Conservation (phyloP, 2,329 filamentous ascomycete genomes). For the Talaromyces sp. region DNA sequence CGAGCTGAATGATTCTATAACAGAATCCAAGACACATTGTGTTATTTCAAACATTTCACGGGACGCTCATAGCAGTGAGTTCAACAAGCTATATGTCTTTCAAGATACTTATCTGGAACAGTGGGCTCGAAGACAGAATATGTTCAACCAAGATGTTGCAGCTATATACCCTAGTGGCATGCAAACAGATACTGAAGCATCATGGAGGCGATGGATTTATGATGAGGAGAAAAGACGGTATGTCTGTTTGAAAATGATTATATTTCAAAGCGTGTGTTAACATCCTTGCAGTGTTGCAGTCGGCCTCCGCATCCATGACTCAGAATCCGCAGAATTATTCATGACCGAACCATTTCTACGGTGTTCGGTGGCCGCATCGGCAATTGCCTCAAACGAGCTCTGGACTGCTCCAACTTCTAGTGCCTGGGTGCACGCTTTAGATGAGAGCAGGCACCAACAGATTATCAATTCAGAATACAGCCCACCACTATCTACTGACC, state of each 20-base stretch:
- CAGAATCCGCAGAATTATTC: conserved; percentile 27
- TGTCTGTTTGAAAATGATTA: not conserved
- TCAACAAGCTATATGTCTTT: no score
- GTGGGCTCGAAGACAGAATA: conserved; percentile 13
- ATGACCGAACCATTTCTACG: conserved; percentile 23
- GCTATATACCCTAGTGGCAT: not conserved
- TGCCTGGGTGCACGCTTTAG: conserved; percentile 1
- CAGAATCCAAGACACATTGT: conserved; percentile 11
- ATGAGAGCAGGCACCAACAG: not conserved
- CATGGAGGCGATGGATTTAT: conserved; percentile 12
- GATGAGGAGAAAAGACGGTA: conserved; percentile 11
- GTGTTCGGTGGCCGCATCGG: conserved; percentile 1
- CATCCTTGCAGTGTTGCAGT: not conserved
- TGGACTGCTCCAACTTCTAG: conserved; percentile 7
- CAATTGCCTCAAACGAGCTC: not conserved
- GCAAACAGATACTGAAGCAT: not conserved
- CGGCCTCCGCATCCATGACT: conserved; percentile 28
- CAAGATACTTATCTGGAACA: not conserved
- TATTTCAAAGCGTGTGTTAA: not conserved
- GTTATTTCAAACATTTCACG: conserved; percentile 9
- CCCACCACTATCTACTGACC: not conserved
- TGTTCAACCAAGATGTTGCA: not conserved
- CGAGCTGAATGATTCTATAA: not conserved
- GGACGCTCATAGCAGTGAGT: conserved; percentile 6
- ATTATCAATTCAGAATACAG: not conserved